Percentiles rank a stretch among this genome's conserved stretches.
Conservation (phyloP, 345 rosid genomes). For the Gossypium raimondii region DNA sequence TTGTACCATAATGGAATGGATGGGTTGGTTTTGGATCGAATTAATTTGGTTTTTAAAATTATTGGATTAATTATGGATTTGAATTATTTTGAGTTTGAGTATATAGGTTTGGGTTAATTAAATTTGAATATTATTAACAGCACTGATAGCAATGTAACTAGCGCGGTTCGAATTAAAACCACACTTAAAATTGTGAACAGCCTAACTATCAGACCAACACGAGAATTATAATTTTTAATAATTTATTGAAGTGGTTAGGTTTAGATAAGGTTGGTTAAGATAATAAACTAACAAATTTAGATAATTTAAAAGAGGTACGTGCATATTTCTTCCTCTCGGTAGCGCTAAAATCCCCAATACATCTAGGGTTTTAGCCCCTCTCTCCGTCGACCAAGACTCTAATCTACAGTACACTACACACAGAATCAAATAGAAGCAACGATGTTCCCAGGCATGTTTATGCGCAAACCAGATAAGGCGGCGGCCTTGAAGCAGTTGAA, state of each 20-base stretch:
- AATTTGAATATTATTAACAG: too few relatives aligned
- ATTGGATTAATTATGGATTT: too few relatives aligned
- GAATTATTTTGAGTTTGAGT: too few relatives aligned
- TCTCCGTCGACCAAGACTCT: background rate
- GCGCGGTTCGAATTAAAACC: accelerated
- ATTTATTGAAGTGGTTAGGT: too few relatives aligned
- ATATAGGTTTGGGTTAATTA: too few relatives aligned
- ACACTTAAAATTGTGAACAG: accelerated
- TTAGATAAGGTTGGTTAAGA: too few relatives aligned
- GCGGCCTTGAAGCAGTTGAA: constrained; percentile 77
- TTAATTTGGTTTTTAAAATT: too few relatives aligned
- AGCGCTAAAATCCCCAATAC: background rate
- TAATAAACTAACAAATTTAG: too few relatives aligned
- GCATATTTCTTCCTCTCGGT: background rate
- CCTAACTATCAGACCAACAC: accelerated
- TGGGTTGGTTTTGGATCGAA: too few relatives aligned
- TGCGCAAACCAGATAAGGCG: constrained; percentile 77
- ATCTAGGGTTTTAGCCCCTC: constrained; percentile 16
- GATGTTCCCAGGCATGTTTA: constrained; percentile 88
- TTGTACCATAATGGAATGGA: too few relatives aligned
- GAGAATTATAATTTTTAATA: too few relatives aligned
- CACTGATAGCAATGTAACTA: accelerated
- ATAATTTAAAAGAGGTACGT: too few relatives aligned
- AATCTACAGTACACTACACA: background rate
- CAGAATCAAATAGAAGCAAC: constrained; percentile 12